Evolutionary conservation across 257 asterid genomes (phyloP).

Genomic region (Solanum corneliomulleri): DNA sequence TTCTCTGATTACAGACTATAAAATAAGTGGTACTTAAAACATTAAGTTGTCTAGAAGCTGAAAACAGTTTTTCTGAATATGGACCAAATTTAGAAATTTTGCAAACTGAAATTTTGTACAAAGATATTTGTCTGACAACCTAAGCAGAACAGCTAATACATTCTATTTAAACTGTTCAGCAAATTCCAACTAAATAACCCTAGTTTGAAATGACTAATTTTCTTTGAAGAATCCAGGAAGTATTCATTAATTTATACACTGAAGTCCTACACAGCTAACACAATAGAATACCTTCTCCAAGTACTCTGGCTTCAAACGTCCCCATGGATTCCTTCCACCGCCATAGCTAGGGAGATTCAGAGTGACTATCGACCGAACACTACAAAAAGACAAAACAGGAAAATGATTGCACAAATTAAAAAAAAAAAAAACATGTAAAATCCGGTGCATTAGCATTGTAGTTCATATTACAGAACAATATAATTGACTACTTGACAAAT

Average conservation of each 20-base stretch:
- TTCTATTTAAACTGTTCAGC: background rate
- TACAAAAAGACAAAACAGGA: slow-evolving; percentile 9
- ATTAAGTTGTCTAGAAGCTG: background rate
- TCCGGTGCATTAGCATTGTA: background rate
- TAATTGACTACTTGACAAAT: background rate
- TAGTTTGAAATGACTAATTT: background rate
- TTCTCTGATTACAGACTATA: background rate
- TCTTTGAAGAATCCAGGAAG: background rate
- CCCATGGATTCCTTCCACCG: slow-evolving; percentile 98
- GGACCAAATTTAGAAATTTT: background rate
- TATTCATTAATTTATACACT: background rate
- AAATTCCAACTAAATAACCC: background rate
- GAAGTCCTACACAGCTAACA: background rate
- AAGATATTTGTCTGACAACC: background rate
- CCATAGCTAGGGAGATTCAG: slow-evolving; percentile 93
- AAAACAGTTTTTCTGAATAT: background rate
- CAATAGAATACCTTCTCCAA: slow-evolving; percentile 54
- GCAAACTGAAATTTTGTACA: background rate
- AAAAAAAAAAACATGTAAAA: background rate
- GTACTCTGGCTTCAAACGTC: slow-evolving; percentile 66
- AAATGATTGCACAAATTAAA: background rate
- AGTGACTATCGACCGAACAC: slow-evolving; percentile 91
- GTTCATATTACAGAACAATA: background rate
- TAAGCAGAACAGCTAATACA: background rate
- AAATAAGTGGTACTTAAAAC: background rate